phyloP scores from a whole-genome alignment of 441 rosid genomes.

The Erodium trifolium region DNA sequence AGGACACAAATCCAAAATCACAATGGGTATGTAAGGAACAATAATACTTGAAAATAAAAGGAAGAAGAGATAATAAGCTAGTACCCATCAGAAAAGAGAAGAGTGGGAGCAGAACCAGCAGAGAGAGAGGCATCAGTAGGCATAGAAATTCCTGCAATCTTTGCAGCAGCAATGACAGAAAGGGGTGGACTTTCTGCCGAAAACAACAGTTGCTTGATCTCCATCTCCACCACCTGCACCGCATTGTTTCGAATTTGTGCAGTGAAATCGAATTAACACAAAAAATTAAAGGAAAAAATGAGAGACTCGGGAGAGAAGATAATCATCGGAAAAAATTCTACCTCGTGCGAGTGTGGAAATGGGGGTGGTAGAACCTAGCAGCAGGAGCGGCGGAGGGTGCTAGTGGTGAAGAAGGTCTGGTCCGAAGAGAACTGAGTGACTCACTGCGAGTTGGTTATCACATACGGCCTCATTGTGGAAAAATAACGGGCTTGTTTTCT shows the following conservation, averaged over 20 bases:
- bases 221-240: conserved; percentile 18
- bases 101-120: conserved; percentile 18
- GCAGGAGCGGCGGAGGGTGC: too few relatives aligned
- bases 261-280: background rate
- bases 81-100: conserved; percentile 23
- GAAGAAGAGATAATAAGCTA: background rate
- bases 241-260: background rate
- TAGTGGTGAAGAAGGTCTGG: too few relatives aligned
- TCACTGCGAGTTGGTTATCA: too few relatives aligned
- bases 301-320: too few relatives aligned
- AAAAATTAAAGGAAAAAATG: background rate
- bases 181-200: conserved; percentile 20
- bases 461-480: too few relatives aligned
- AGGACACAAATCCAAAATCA: background rate
- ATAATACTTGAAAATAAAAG: background rate
- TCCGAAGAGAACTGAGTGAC: too few relatives aligned
- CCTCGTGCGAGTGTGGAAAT: too few relatives aligned
- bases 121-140: conserved; percentile 17
- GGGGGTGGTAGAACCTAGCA: too few relatives aligned
- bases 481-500: too few relatives aligned
- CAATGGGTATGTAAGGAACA: background rate
- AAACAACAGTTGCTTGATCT: conserved; percentile 18
- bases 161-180: conserved; percentile 18
- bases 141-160: conserved; percentile 17
- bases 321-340: too few relatives aligned